Percentiles rank a stretch among this genome's conserved stretches.
Evolutionary conservation across 2,329 filamentous ascomycete genomes (phyloP).

Genomic region (Exophiala alcalophila): DNA sequence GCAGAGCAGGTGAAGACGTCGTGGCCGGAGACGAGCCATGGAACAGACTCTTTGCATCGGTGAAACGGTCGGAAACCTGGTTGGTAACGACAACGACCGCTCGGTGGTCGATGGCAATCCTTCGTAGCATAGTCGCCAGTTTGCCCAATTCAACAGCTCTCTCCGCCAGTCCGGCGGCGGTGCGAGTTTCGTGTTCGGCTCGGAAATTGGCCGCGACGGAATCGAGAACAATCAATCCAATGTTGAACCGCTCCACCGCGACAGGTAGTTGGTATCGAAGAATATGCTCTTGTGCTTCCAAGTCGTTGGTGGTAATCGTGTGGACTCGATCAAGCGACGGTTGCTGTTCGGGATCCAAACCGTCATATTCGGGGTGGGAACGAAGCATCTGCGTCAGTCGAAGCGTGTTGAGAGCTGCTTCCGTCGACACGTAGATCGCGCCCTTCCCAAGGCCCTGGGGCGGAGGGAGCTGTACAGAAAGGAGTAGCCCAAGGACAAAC

Average conservation of each 20-base stretch:
- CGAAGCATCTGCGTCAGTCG: slow-evolving; percentile 77
- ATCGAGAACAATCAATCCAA: slow-evolving; percentile 83
- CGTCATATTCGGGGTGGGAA: slow-evolving; percentile 60
- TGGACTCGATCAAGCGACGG: slow-evolving; percentile 74
- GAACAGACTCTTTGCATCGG: slow-evolving; percentile 25
- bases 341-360: slow-evolving; percentile 39
- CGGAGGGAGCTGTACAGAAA: slow-evolving; percentile 76
- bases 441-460: slow-evolving; percentile 67
- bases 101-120: slow-evolving; percentile 69
- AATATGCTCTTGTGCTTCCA: slow-evolving; percentile 95
- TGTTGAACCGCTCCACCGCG: slow-evolving; percentile 68
- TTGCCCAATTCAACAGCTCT: slow-evolving; percentile 74
- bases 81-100: slow-evolving; percentile 90
- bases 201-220: slow-evolving; percentile 94
- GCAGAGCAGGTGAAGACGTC: slow-evolving; percentile 20
- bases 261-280: slow-evolving; percentile 88
- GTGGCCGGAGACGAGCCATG: slow-evolving; percentile 13
- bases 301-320: slow-evolving; percentile 78
- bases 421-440: slow-evolving; percentile 93
- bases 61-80: slow-evolving; percentile 88
- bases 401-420: slow-evolving; percentile 76
- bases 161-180: slow-evolving; percentile 60
- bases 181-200: slow-evolving; percentile 62
- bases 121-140: slow-evolving; percentile 69
- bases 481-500: slow-evolving; percentile 77